Evolutionary conservation across 768 basidiomycete genomes (phyloP), one percentile per base, ranked within the genome.

Genomic region (Hericium alpestre): DNA sequence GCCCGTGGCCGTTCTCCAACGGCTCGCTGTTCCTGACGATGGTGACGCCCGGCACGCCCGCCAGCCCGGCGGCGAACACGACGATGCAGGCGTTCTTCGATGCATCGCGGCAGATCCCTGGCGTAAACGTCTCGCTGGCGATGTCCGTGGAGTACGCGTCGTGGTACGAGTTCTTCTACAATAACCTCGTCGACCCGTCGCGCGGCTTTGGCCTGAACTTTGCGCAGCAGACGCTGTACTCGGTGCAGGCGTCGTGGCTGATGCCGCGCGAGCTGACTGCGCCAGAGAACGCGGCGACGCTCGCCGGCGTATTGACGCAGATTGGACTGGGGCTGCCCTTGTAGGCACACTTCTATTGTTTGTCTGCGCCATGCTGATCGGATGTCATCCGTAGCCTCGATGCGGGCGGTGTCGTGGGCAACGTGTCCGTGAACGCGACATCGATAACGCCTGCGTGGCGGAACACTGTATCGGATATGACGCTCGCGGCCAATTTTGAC

Each of bases 381-480:
- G 8, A 32, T 43, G 16, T 43, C 8, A 38, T 20, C 10, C 54
- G 4, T 25, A 43, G 16, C 47, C 32, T 32, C 32, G n/a, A 25
- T 53, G 23, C 20, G 27, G 27, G 38, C 50, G 79, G 78, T 52
- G 64, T 72, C 20, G 63, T 79, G 7, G 72, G 67, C 5, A 78
- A 78, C 2, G 79, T 79, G 3, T 72, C 67, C 9, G 79, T 78
- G 8, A 66, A 70, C 3, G 63, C 64, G 22, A 62, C 65, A 38
- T 78, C 74, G 12, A 58, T 79, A 18, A 73, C 79, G 61, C 79
- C 78, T 12, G 74, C 73, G 0, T 81, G 79, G 77, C 69, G 79
- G 13, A 67, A 15, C 41, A 43, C 18, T 1, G 18, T 43, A 15
- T 16, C 16, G 6, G 41, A 43, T 43, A 43, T 43, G 16, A 18